Evolutionary conservation across 2,329 filamentous ascomycete genomes (phyloP).

Genomic region (Aspergillus brasiliensis): DNA sequence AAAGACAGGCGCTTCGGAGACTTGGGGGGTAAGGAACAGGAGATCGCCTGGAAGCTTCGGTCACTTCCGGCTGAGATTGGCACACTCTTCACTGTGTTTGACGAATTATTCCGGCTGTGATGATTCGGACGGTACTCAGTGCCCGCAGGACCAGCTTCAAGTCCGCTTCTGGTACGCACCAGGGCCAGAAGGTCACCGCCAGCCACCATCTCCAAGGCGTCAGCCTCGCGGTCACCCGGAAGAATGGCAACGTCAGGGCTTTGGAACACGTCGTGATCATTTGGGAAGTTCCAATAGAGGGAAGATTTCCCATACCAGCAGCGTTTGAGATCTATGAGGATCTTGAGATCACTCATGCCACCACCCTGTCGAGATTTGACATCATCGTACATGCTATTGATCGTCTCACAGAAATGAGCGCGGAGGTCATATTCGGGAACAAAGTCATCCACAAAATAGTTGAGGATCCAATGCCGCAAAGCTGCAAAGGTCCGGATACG

Average conservation of each 20-base stretch:
- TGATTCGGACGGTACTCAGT: constrained; percentile 19
- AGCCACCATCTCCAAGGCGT: constrained; percentile 39
- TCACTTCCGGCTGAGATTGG: constrained; percentile 45
- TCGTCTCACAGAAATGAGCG: constrained; percentile 73
- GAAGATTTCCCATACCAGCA: constrained; percentile 93
- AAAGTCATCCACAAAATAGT: constrained; percentile 97
- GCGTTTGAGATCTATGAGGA: constrained; percentile 90
- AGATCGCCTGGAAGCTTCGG: constrained; percentile 59
- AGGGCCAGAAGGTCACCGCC: constrained; percentile 22
- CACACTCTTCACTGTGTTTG: constrained; percentile 37
- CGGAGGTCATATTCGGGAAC: constrained; percentile 74
- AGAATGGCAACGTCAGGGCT: constrained; percentile 67
- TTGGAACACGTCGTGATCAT: constrained; percentile 61
- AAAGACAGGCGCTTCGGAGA: constrained; percentile 42
- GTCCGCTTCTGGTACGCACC: constrained; percentile 17
- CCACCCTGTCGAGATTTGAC: constrained; percentile 55
- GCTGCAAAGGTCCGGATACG: constrained; percentile 94
- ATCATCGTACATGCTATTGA: constrained; percentile 66
- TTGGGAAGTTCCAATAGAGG: constrained; percentile 79
- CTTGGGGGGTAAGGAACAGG: constrained; percentile 61
- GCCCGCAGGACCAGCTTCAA: neutral
- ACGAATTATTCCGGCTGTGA: constrained; percentile 41
- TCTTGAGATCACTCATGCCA: constrained; percentile 72
- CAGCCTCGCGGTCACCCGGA: constrained; percentile 70
- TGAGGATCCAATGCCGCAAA: constrained; percentile 93